Base-by-base conservation (phyloP, 306 rosid species). In the Cucurbita moschata region DNA sequence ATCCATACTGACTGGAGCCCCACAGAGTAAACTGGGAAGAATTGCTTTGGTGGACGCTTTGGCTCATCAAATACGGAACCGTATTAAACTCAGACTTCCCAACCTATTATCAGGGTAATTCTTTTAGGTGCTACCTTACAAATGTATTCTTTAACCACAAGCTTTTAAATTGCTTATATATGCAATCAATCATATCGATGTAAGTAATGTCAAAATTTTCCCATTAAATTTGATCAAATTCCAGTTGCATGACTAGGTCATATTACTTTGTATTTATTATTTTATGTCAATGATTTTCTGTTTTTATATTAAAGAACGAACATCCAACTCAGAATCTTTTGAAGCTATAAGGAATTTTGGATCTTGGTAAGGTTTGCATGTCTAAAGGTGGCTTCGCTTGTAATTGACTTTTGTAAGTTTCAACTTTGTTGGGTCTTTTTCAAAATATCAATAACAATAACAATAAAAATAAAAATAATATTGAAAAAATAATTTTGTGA, bases 21-120 rank as follows among this genome's bases (percentile, higher is more conserved):
- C 99, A 77, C 97, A 79, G 76, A 94, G 83, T 81, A 94, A 94
- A 86, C 89, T 94, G 38, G 99, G 99, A 37, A 85, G 99, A 82
- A 87, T 88, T 57, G 97, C 99, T 50, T 87, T 94, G 82, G 96
- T 94, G 75, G 96, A 94, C 79, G 88, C 96, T 78, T 78, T 94
- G 79, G 95, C 92, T 1, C 96, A 87, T 57, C 95, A 94, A 83
- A 91, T 94, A 80, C 90, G 86, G 76, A 94, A 77, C 69, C 99
- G 96, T 62, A 91, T 94, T 97, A 89, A 88, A 88, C 83, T 91
- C 61, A 87, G 99, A 66, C 84, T 94, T 74, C 99, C 99, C 13
- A 91, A 89, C 85, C 83, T 91, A 81, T 89, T 94, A 73, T 86
- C 96, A 76, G 99, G 99, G 99, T 91, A 88, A 73, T 82, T 30